Conservation (phyloP, 805 yeast genomes). For the Candida dajiaensis region DNA sequence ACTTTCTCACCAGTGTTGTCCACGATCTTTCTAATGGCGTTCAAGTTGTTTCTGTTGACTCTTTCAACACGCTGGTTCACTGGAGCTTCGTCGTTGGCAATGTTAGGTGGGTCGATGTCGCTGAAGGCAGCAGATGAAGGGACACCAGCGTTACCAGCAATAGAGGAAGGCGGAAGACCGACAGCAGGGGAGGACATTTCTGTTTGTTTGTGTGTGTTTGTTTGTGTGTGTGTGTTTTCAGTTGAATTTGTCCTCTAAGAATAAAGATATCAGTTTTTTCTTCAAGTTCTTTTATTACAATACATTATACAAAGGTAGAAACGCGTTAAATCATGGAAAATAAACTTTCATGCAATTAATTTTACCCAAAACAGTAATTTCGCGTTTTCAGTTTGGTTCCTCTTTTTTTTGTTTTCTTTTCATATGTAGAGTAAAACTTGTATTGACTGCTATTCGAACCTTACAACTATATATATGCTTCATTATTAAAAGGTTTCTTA, state of each 20-base stretch:
- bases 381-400: neutral
- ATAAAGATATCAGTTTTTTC: no score
- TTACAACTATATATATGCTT: no score
- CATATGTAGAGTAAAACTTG: no score
- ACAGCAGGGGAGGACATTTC: slow-evolving; percentile 17
- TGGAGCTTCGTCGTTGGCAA: slow-evolving; percentile 7
- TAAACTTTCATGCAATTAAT: slow-evolving; percentile 7
- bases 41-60: slow-evolving; percentile 49
- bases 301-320: neutral
- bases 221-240: no score
- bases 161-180: slow-evolving; percentile 18
- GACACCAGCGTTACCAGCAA: slow-evolving; percentile 9
- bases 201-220: neutral
- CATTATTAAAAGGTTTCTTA: no score
- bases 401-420: no score
- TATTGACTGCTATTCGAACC: no score
- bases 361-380: slow-evolving; percentile 14
- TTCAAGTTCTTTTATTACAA: no score
- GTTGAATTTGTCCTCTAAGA: no score
- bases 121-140: slow-evolving; percentile 21
- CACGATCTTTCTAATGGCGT: slow-evolving; percentile 75
- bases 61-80: slow-evolving; percentile 19
- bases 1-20: slow-evolving; percentile 94
- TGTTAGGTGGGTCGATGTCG: slow-evolving; percentile 11
- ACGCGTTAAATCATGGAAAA: slow-evolving; percentile 2